Base-by-base conservation (phyloP, 139 green algal genomes). In the Chlorella sp. region DNA sequence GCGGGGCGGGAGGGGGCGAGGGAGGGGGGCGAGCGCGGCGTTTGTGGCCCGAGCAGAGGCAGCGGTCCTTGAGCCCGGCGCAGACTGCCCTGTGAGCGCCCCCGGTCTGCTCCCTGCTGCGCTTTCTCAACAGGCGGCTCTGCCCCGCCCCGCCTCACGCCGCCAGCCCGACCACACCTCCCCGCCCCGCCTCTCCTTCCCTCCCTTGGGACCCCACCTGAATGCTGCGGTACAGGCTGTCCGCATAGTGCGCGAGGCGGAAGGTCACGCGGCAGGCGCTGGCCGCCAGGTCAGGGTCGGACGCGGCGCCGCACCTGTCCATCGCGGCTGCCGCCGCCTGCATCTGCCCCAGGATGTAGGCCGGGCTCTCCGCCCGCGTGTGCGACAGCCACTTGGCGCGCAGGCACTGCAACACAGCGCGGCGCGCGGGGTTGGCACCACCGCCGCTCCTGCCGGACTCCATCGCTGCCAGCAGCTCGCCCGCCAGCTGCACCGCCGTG, bases 171-270 rank as follows among this genome's bases (percentile, higher is more conserved):
- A n/a, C n/a, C n/a, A n/a, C n/a, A n/a, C n/a, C n/a, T n/a, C n/a
- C n/a, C n/a, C n/a, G n/a, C n/a, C n/a, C n/a, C n/a, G n/a, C n/a
- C n/a, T n/a, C n/a, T n/a, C n/a, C n/a, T n/a, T n/a, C n/a, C n/a
- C n/a, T n/a, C n/a, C n/a, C n/a, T n/a, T n/a, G n/a, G 4, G 36
- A 40, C 17, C 66, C n/a, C 8, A 81, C 73, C 29, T 79, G 56
- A 1, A 86, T 65, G 73, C 51, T 64, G 27, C 78, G 61, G 80
- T 94, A 96, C 50, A 90, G 84, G 31, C 62, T 63, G 76, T 97
- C 94, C 1, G 90, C 86, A 50, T 90, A 98, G 40, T 86, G 61
- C 0, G 94, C 94, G 15, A 97, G 76, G 46, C 91, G 84, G 79
- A 90, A 96, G 62, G 89, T 68, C 6, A 87, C 79, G 1, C 84